Base-by-base conservation (phyloP, 257 asterid species). In the Plantago major region DNA sequence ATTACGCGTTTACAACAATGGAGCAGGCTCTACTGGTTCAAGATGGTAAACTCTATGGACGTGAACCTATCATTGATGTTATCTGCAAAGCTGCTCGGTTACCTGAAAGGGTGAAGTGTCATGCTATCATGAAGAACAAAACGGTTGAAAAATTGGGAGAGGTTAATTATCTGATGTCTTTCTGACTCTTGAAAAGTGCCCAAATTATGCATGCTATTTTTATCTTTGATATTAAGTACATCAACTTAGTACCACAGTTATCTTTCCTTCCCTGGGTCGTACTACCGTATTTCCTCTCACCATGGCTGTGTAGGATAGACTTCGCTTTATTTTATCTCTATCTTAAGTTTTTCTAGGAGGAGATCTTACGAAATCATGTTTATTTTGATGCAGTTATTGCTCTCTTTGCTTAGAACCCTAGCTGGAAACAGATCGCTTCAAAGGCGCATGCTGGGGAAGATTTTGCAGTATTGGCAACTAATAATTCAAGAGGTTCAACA, bases 371-470 rank as follows among this genome's bases (percentile, higher is more conserved):
- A 65, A 62, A 33, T 59, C 15, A 67, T 64, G 45, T 55, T 56
- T 65, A 52, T 84, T 68, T 63, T 33, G 60, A 66, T 88, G 87
- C 96, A 91, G 98, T 75, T 88, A 64, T 64, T 81, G 59, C 77
- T 78, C 82, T 78, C 75, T 70, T 78, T 91, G 83, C 84, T 91
- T 62, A 74, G 81, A 76, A 74, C 86, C 77, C 80, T 91, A 28
- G 88, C 92, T 76, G 74, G 96, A 28, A 91, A 88, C 74, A 72
- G 85, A 68, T 88, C 96, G 52, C 88, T 96, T 96, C 96, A 86
- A 76, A 75, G 98, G 66, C 98, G 98, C 67, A 91, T 86, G 74
- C 95, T 91, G 58, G 98, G 98, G 73, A 91, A 91, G 76, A 79
- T 84, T 64, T 74, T 91, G 71, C 98, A 91, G 83, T 96, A 91